Percentiles rank a stretch among this genome's conserved stretches.
phyloP scores from a whole-genome alignment of 495 filamentous ascomycete genomes.

The Neurospora tetraspora region DNA sequence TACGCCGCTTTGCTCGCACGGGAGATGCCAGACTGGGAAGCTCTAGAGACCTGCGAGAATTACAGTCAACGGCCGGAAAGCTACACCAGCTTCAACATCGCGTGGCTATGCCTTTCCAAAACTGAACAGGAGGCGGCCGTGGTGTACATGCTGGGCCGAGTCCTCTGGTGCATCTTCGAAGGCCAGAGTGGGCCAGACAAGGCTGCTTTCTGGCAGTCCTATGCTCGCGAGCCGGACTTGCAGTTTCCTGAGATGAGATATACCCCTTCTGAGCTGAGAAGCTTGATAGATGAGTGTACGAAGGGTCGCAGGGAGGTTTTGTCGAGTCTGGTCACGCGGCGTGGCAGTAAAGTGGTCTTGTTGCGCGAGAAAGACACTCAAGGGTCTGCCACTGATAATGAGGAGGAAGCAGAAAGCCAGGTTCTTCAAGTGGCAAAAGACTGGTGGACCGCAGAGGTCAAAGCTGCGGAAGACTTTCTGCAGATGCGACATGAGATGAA shows the following conservation, averaged over 20 bases:
- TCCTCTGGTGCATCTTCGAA: constrained; percentile 46
- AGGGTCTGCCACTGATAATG: background rate
- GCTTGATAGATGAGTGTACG: constrained; percentile 35
- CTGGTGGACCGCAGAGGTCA: constrained; percentile 33
- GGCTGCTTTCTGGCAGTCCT: constrained; percentile 39
- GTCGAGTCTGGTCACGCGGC: constrained; percentile 25
- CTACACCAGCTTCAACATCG: constrained; percentile 32
- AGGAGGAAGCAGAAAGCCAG: constrained; percentile 7
- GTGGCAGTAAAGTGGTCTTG: constrained; percentile 28
- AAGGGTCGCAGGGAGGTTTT: constrained; percentile 27
- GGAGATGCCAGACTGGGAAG: constrained; percentile 30
- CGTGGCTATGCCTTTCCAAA: constrained; percentile 33
- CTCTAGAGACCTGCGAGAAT: constrained; percentile 23
- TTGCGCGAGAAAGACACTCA: constrained; percentile 1
- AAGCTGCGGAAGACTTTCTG: constrained; percentile 30
- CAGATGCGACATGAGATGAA: constrained; percentile 19
- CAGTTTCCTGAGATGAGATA: constrained; percentile 34
- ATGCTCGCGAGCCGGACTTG: constrained; percentile 34
- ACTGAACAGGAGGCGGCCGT: constrained; percentile 37
- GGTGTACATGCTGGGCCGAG: constrained; percentile 42
- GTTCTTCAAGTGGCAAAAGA: constrained; percentile 22
- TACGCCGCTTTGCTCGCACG: constrained; percentile 24
- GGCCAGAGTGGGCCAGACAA: constrained; percentile 36
- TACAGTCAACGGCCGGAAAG: constrained; percentile 22
- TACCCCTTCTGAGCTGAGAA: constrained; percentile 28